These are phyloP conservation scores for Penicillium hesseltinei DNA, from an alignment of 2,329 filamentous ascomycete species.

Conservation along the genomic window DNA sequence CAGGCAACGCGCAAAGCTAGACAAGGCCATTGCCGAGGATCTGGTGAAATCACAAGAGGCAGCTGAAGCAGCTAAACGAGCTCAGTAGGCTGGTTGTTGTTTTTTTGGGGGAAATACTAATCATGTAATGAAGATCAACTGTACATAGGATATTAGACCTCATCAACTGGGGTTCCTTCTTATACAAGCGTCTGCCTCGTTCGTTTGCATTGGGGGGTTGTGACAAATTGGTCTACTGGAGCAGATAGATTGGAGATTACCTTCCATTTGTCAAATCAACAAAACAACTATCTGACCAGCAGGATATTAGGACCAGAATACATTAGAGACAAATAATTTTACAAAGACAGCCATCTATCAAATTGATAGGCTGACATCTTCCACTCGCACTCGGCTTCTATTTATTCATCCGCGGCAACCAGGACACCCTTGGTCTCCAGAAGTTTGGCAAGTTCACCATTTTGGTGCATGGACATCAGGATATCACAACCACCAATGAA, in stretches of 20 bases:
- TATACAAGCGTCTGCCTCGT: background rate
- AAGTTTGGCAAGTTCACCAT: slow-evolving; percentile 85
- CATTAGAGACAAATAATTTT: slow-evolving; percentile 13
- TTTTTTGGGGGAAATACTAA: slow-evolving; percentile 1
- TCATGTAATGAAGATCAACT: slow-evolving; percentile 13
- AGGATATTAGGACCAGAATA: slow-evolving; percentile 11
- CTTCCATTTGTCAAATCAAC: background rate
- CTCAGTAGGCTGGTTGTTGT: background rate
- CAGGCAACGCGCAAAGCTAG: slow-evolving; percentile 82
- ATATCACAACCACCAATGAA: slow-evolving; percentile 99
- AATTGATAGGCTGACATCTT: slow-evolving; percentile 6
- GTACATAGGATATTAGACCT: slow-evolving; percentile 15
- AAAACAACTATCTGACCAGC: slow-evolving; percentile 8
- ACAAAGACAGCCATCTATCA: slow-evolving; percentile 13
- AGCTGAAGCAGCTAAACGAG: slow-evolving; percentile 32
- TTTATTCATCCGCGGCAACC: slow-evolving; percentile 55
- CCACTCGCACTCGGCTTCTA: background rate
- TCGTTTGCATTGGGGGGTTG: background rate
- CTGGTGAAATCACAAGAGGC: slow-evolving; percentile 60
- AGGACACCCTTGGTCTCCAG: slow-evolving; percentile 91
- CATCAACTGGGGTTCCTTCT: slow-evolving; percentile 15
- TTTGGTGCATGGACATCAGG: slow-evolving; percentile 94
- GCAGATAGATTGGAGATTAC: background rate
- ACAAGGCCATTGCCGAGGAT: slow-evolving; percentile 76
- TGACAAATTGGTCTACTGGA: background rate